A percentile compares a stretch with the other conserved stretches of the same genome.
These are phyloP conservation scores for Sporobolomyces phaffii DNA, from an alignment of 768 basidiomycete genomes.

Conservation along the genomic window DNA sequence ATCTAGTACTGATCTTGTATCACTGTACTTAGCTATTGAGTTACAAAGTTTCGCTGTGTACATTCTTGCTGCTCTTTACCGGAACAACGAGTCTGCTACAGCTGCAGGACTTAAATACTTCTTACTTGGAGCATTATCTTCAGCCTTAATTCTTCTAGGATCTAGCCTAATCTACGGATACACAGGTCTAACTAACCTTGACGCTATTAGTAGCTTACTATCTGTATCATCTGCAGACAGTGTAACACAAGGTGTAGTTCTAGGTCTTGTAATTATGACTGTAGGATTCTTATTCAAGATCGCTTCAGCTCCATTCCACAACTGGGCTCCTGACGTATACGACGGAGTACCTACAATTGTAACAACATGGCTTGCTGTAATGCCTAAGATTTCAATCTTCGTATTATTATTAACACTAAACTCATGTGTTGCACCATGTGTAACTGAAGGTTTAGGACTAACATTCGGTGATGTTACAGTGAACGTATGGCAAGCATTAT, in stretches of 20 bases:
- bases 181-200: slow-evolving; percentile 38
- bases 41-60: slow-evolving; percentile 42
- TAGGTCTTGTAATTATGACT: slow-evolving; percentile 38
- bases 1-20: slow-evolving; percentile 40
- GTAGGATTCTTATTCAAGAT: slow-evolving; percentile 40
- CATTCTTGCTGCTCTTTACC: slow-evolving; percentile 40
- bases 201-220: slow-evolving; percentile 37
- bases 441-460: slow-evolving; percentile 15
- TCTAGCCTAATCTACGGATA: slow-evolving; percentile 38
- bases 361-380: slow-evolving; percentile 41
- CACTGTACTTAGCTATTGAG: slow-evolving; percentile 40
- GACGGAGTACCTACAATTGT: slow-evolving; percentile 41
- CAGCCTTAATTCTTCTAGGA: slow-evolving; percentile 40
- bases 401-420: slow-evolving; percentile 35
- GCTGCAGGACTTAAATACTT: slow-evolving; percentile 41
- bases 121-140: slow-evolving; percentile 41
- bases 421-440: slow-evolving; percentile 12
- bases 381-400: slow-evolving; percentile 40
- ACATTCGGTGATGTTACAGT: slow-evolving; percentile 14
- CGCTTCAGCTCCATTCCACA: slow-evolving; percentile 41
- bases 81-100: slow-evolving; percentile 39
- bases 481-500: slow-evolving; percentile 33
- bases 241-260: slow-evolving; percentile 17
- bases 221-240: slow-evolving; percentile 19
- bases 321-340: slow-evolving; percentile 42